Evolutionary conservation across 2,329 filamentous ascomycete species (phyloP).

Genomic region (Botrytis squamosa): DNA sequence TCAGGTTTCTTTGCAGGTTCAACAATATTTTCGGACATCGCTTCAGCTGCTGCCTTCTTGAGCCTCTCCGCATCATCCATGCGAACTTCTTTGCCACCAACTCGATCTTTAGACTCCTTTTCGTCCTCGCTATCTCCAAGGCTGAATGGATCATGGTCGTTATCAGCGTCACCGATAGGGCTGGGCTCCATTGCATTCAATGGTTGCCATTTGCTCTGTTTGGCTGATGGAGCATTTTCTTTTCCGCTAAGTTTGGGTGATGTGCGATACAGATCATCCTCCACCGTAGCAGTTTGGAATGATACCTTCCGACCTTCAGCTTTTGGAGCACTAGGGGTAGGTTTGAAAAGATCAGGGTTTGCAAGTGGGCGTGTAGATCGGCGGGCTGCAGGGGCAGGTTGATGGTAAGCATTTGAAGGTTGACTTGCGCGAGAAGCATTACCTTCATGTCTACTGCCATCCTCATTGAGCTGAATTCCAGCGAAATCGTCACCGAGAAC

Average conservation of each 20-base stretch:
- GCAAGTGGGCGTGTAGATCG: slow-evolving; percentile 64
- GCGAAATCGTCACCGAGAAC: slow-evolving; percentile 88
- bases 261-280: slow-evolving; percentile 74
- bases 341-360: slow-evolving; percentile 80
- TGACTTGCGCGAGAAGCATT: neutral
- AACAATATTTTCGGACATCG: slow-evolving; percentile 44
- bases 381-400: slow-evolving; percentile 50
- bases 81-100: slow-evolving; percentile 52
- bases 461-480: slow-evolving; percentile 63
- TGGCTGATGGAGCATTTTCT: slow-evolving; percentile 52
- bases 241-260: slow-evolving; percentile 57
- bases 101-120: slow-evolving; percentile 65
- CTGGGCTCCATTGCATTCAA: slow-evolving; percentile 80
- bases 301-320: slow-evolving; percentile 51
- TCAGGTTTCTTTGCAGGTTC: slow-evolving; percentile 36
- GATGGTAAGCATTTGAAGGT: slow-evolving; percentile 32
- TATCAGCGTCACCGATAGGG: slow-evolving; percentile 80
- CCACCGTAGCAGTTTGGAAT: slow-evolving; percentile 56
- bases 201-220: slow-evolving; percentile 95
- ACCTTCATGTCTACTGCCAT: slow-evolving; percentile 54
- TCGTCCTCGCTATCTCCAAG: slow-evolving; percentile 95
- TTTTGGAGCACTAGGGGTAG: slow-evolving; percentile 48
- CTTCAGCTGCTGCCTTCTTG: slow-evolving; percentile 60
- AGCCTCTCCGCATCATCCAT: slow-evolving; percentile 56
- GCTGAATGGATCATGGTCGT: slow-evolving; percentile 80